Percentiles rank a stretch among this genome's conserved stretches.
Evolutionary conservation across 2,329 filamentous ascomycete genomes (phyloP).

Genomic region (Neocucurbitaria cava): DNA sequence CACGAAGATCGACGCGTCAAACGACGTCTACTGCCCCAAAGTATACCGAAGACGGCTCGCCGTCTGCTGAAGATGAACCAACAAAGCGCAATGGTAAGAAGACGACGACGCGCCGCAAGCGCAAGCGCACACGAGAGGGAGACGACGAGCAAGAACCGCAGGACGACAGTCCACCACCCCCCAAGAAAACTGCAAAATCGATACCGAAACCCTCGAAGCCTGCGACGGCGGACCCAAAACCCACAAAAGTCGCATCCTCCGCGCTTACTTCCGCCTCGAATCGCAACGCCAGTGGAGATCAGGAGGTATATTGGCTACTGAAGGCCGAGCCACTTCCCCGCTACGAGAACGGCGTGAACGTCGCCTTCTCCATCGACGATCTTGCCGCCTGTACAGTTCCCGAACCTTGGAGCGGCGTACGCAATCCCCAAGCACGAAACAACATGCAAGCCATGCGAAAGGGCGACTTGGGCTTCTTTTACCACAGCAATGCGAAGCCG

Average conservation of each 20-base stretch:
- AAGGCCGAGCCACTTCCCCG: slow-evolving; percentile 79
- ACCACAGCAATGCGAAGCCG: slow-evolving; percentile 91
- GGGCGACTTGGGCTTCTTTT: slow-evolving; percentile 94
- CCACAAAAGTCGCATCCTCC: slow-evolving; percentile 12
- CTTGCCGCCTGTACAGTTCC: slow-evolving; percentile 74
- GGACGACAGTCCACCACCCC: slow-evolving; percentile 16
- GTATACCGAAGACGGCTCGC: slow-evolving; percentile 28
- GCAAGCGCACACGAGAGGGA: slow-evolving; percentile 35
- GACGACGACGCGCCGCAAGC: slow-evolving; percentile 35
- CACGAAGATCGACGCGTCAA: slow-evolving; percentile 40
- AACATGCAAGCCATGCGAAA: slow-evolving; percentile 90
- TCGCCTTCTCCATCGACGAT: slow-evolving; percentile 94
- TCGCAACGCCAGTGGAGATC: slow-evolving; percentile 32
- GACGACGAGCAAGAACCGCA: slow-evolving; percentile 16
- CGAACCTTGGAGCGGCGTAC: slow-evolving; percentile 84
- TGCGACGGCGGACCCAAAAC: slow-evolving; percentile 6
- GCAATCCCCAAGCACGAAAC: slow-evolving; percentile 72
- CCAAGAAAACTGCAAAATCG: slow-evolving; percentile 29
- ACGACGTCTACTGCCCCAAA: slow-evolving; percentile 20
- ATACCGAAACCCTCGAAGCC: slow-evolving; percentile 10
- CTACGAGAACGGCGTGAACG: slow-evolving; percentile 84
- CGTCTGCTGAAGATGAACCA: slow-evolving; percentile 18
- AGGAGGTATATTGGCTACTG: slow-evolving; percentile 56
- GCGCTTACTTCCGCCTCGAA: slow-evolving; percentile 30
- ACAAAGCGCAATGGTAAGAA: slow-evolving; percentile 32